Percentiles rank a stretch among this genome's conserved stretches.
phyloP scores from a whole-genome alignment of 1,284 basidiomycete genomes.

The Leccinum pachyderme region DNA sequence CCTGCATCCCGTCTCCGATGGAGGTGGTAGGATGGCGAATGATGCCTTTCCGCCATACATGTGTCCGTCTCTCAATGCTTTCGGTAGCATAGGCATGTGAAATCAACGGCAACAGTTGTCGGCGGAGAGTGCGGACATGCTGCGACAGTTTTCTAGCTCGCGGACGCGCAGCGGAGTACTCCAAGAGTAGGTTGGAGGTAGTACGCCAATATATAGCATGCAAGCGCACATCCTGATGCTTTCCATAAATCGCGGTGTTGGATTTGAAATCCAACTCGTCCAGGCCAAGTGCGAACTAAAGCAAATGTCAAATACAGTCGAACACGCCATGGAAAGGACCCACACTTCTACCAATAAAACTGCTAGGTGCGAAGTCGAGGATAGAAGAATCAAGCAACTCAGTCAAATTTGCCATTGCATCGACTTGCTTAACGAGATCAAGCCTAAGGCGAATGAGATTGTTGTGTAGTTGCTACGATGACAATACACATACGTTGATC shows the following conservation, averaged over 20 bases:
- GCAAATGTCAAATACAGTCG: constrained; percentile 4
- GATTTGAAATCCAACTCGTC: constrained; percentile 28
- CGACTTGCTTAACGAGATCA: constrained; percentile 1
- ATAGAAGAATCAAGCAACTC: constrained; percentile 16
- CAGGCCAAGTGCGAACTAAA: constrained; percentile 29
- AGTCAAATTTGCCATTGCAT: constrained; percentile 20
- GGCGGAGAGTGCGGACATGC: constrained; percentile 18
- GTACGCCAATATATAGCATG: constrained; percentile 32
- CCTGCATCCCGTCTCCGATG: constrained; percentile 9
- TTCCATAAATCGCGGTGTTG: not conserved
- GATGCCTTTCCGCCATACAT: constrained; percentile 4
- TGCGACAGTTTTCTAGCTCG: constrained; percentile 18
- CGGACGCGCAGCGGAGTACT: constrained; percentile 32
- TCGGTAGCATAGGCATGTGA: not conserved
- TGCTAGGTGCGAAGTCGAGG: constrained; percentile 21
- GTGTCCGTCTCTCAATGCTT: not conserved
- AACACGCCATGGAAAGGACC: not conserved
- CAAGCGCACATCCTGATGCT: constrained; percentile 16
- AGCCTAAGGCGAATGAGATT: constrained; percentile 12
- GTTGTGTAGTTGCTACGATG: not conserved
- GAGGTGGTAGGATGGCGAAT: constrained; percentile 3
- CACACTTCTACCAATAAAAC: constrained; percentile 33
- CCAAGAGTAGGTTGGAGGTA: constrained; percentile 33
- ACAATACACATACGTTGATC: constrained; percentile 17
- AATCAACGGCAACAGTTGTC: constrained; percentile 7